Evolutionary conservation across 164 flowering plant genomes (phyloP), one percentile per base, ranked within the genome.

Genomic region (Aristolochia fimbriata): DNA sequence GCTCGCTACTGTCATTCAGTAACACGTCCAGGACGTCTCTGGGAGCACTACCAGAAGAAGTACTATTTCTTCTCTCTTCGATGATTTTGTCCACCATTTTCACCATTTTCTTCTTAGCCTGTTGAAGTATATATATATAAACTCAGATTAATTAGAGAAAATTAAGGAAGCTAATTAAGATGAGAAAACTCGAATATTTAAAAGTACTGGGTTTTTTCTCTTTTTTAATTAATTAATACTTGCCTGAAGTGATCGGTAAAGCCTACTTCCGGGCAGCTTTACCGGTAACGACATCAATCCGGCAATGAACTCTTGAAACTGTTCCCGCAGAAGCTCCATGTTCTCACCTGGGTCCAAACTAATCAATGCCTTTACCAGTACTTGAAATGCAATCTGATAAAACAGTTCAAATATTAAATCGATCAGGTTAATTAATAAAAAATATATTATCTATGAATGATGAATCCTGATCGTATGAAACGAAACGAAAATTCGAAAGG

Each of bases 71-170:
- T 63, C 74, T 92, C 15, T 67, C 74, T 62, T 75, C 58, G 57
- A 92, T 81, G 16, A 89, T 81, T 50, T 71, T 76, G 41, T 77
- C 62, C 8, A 90, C 83, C 47, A 88, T 56, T 67, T 80, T 81
- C 20, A 82, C 81, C 99, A 93, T 85, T 65, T 70, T 79, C 79
- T 78, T 85, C 81, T 86, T 93, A 33, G 99, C 99, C 97, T 92
- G 83, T 54, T 72, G 57, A 15, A 11, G 52, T 52, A 53, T 45
- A 47, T 23, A 63, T 37, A 2, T 27, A 5, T 2, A 5, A 27
- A 27, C n/a, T n/a, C 5, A 27, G 30, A 27, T 27, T 27, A 27
- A 2, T 19, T 37, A 6, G 15, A 23, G 2, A 30, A n/a, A n/a
- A n/a, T n/a, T n/a, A n/a, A n/a, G n/a, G n/a, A n/a, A n/a, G n/a